phyloP scores from a whole-genome alignment of 192 early-diverging fungal genomes.

The Coemansia sp. region DNA sequence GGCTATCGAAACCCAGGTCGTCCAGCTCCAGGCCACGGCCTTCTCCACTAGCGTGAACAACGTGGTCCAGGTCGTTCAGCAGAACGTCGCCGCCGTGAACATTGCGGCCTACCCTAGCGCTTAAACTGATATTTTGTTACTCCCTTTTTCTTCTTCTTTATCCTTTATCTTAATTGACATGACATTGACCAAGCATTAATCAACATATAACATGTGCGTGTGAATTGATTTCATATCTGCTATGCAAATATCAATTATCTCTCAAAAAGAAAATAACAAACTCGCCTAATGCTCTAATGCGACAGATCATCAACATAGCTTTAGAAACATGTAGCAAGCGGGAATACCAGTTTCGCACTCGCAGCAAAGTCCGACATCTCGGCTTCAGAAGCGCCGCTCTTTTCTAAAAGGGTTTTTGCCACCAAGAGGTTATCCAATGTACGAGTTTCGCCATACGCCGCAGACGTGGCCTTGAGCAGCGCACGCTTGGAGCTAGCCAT shows the following conservation, averaged over 20 bases:
- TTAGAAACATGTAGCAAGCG: constrained; percentile 52
- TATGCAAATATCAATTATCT: not conserved
- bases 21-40: constrained; percentile 46
- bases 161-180: constrained; percentile 6
- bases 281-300: not conserved
- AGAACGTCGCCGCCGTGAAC: constrained; percentile 38
- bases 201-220: not conserved
- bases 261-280: not conserved
- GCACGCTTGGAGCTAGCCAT: constrained; percentile 20
- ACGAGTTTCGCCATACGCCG: constrained; percentile 24
- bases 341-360: constrained; percentile 31
- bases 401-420: constrained; percentile 27
- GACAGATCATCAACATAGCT: not conserved
- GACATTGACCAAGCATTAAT: constrained; percentile 6
- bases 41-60: constrained; percentile 47
- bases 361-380: constrained; percentile 23
- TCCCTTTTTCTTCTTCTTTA: not conserved
- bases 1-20: constrained; percentile 37
- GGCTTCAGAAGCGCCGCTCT: constrained; percentile 20
- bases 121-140: not conserved
- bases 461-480: constrained; percentile 21
- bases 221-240: not conserved
- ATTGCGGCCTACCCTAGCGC: not conserved
- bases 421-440: constrained; percentile 29
- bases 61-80: constrained; percentile 54